These are phyloP conservation scores for Penicillium dipodomyicola DNA, from an alignment of 495 filamentous ascomycete species.

Conservation along the genomic window DNA sequence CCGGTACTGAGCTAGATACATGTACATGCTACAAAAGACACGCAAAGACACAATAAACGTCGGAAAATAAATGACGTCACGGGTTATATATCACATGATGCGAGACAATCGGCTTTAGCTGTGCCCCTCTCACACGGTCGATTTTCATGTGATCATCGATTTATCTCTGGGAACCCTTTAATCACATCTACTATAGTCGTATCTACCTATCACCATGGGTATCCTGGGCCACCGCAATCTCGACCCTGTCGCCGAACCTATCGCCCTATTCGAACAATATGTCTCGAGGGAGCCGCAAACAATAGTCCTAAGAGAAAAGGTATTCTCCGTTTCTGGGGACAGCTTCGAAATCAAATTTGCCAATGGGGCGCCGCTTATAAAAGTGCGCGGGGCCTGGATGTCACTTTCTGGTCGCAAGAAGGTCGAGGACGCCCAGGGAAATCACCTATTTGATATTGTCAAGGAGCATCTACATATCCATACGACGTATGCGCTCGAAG, in stretches of 20 bases:
- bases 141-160: neutral
- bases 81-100: neutral
- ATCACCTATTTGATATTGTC: slow-evolving; percentile 51
- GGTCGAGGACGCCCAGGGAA: slow-evolving; percentile 43
- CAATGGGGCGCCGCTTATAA: slow-evolving; percentile 47
- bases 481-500: slow-evolving; percentile 45
- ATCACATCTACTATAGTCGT: neutral
- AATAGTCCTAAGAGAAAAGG: slow-evolving; percentile 54
- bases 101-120: neutral
- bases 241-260: slow-evolving; percentile 20
- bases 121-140: neutral
- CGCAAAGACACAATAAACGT: too few relatives aligned
- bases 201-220: slow-evolving; percentile 17
- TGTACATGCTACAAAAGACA: too few relatives aligned
- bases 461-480: slow-evolving; percentile 52
- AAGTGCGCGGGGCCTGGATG: slow-evolving; percentile 50
- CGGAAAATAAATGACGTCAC: too few relatives aligned
- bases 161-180: neutral
- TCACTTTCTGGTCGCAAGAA: slow-evolving; percentile 45
- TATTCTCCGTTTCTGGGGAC: slow-evolving; percentile 54
- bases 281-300: slow-evolving; percentile 45
- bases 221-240: slow-evolving; percentile 20
- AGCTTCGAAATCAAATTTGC: slow-evolving; percentile 52
- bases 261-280: slow-evolving; percentile 52
- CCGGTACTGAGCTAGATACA: too few relatives aligned